A percentile compares a stretch with the other conserved stretches of the same genome.
Conservation (phyloP, 306 rosid species). For the Acacia acuminata region DNA sequence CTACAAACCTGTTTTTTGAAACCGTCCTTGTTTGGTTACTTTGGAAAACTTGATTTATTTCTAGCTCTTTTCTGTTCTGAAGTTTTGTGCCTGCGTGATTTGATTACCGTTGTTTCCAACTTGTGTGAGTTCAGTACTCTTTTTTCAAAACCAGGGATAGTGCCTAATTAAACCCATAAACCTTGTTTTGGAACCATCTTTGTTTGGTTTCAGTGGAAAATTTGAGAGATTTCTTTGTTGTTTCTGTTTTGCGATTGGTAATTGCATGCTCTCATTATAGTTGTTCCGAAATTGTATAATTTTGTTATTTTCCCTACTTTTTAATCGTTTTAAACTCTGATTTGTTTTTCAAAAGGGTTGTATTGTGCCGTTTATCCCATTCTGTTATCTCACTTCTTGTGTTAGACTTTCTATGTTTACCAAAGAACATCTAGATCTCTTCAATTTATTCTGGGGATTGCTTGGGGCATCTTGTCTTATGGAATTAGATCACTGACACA, state of each 20-base stretch:
- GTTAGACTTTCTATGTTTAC: neutral
- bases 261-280: neutral
- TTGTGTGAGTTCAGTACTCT: neutral
- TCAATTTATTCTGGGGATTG: neutral
- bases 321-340: neutral
- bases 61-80: neutral
- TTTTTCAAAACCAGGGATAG: constrained; percentile 72
- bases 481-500: neutral
- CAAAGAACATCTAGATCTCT: neutral
- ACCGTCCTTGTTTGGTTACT: neutral
- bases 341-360: too few relatives aligned
- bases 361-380: neutral
- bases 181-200: neutral
- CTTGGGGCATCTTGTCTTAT: neutral
- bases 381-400: neutral
- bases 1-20: neutral
- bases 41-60: neutral
- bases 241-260: neutral
- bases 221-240: neutral
- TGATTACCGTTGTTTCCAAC: neutral
- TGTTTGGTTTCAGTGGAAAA: neutral
- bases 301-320: neutral
- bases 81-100: neutral
- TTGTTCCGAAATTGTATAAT: neutral
- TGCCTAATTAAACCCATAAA: neutral